Conservation (phyloP, 371 early-diverging fungal genomes). For the Umbelopsis sp. region DNA sequence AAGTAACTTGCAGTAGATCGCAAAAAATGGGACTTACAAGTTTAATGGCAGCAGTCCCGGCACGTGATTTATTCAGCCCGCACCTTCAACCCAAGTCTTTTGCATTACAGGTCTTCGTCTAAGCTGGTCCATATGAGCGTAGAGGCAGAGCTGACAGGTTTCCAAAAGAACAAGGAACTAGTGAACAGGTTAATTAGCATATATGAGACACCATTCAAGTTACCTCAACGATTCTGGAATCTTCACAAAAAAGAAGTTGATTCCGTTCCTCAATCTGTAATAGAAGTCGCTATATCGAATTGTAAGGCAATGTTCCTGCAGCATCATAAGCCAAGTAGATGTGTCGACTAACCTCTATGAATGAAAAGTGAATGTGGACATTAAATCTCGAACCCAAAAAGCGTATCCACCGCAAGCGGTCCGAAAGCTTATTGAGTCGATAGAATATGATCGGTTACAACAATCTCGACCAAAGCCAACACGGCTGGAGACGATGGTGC, state of each 20-base stretch:
- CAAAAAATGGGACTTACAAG: neutral
- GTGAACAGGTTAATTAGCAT: neutral
- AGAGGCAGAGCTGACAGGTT: neutral
- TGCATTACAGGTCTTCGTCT: too few species aligned
- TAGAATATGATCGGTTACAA: slow-evolving; percentile 7
- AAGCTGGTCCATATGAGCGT: neutral
- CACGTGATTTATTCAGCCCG: neutral
- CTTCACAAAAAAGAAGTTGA: neutral
- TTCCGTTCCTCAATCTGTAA: neutral
- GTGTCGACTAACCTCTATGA: neutral
- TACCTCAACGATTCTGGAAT: slow-evolving; percentile 10
- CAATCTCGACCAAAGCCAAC: neutral
- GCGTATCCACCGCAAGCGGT: neutral
- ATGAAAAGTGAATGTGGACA: slow-evolving; percentile 1
- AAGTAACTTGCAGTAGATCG: too few species aligned
- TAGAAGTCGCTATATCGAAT: neutral
- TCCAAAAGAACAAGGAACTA: slow-evolving; percentile 6
- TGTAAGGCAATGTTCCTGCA: neutral
- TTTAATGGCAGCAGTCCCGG: neutral
- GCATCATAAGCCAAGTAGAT: neutral
- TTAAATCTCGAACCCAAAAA: slow-evolving; percentile 7
- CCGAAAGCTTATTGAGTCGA: slow-evolving; percentile 1
- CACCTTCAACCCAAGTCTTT: too few species aligned
- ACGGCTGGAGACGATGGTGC: neutral
- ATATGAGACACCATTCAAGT: slow-evolving; percentile 15